Conservation (phyloP, 2,329 filamentous ascomycete genomes). For the Xylaria digitata region DNA sequence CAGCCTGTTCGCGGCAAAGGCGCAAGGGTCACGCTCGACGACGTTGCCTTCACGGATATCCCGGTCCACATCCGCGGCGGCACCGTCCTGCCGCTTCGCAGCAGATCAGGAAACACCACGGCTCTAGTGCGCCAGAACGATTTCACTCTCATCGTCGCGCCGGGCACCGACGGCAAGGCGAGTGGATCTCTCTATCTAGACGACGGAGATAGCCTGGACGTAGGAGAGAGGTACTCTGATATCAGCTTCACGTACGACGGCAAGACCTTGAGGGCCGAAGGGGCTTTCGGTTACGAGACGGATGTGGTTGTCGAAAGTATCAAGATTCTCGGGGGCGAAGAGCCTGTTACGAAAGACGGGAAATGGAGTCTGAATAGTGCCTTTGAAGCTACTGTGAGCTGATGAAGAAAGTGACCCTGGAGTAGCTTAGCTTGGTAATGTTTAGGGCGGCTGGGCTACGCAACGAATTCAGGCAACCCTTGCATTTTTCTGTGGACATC, state of each 20-base stretch:
- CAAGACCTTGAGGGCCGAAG: constrained; percentile 34
- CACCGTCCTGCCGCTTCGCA: constrained; percentile 67
- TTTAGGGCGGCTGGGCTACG: too few relatives aligned
- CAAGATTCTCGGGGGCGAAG: constrained; percentile 35
- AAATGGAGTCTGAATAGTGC: constrained; percentile 37
- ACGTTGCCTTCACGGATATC: constrained; percentile 55
- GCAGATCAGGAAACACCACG: constrained; percentile 62
- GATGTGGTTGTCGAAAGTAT: constrained; percentile 41
- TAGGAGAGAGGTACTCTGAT: constrained; percentile 37
- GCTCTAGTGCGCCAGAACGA: constrained; percentile 59
- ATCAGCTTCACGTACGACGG: constrained; percentile 43
- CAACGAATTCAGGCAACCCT: too few relatives aligned
- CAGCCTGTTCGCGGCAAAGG: constrained; percentile 42
- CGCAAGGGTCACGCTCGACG: constrained; percentile 38
- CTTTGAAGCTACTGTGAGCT: constrained; percentile 37
- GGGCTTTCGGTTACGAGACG: constrained; percentile 40
- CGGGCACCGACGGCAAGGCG: constrained; percentile 59
- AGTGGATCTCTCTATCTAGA: constrained; percentile 63
- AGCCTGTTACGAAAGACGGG: constrained; percentile 34
- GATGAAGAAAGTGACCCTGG: not conserved
- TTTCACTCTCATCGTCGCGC: constrained; percentile 63
- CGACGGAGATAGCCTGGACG: constrained; percentile 53
- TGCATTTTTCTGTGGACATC: too few relatives aligned
- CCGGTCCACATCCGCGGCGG: constrained; percentile 73
- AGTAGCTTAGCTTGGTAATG: not conserved